A percentile compares a stretch with the other conserved stretches of the same genome.
phyloP scores from a whole-genome alignment of 2,329 filamentous ascomycete species.

The Calonectria leucothoes region DNA sequence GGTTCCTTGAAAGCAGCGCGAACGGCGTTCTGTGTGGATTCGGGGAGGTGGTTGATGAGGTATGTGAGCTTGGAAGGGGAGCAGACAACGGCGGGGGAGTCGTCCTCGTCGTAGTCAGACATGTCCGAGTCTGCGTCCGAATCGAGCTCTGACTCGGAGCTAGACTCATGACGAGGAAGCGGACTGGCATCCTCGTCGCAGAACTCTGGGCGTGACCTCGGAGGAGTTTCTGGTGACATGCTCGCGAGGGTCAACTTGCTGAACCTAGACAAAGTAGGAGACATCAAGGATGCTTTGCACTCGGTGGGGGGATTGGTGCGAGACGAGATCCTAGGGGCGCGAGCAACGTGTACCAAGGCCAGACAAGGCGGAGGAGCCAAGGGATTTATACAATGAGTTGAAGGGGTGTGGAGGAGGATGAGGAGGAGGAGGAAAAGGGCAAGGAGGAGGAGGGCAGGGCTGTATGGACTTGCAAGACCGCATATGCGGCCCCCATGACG shows the following conservation, averaged over 20 bases:
- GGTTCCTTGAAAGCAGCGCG: conserved; percentile 60
- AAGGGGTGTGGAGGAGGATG: neutral
- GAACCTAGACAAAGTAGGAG: conserved; percentile 39
- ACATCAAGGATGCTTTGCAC: conserved; percentile 34
- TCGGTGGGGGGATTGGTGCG: neutral
- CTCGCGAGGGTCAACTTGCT: conserved; percentile 45
- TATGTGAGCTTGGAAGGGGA: conserved; percentile 56
- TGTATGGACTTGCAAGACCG: neutral
- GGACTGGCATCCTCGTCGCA: conserved; percentile 16
- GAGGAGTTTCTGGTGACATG: conserved; percentile 42
- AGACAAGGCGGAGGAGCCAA: conserved; percentile 13
- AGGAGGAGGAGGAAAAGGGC: neutral
- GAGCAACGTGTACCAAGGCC: neutral
- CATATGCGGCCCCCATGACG: conserved; percentile 30
- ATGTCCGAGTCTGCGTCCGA: conserved; percentile 39
- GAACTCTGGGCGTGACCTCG: conserved; percentile 27
- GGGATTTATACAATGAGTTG: conserved; percentile 32
- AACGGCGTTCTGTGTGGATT: conserved; percentile 51
- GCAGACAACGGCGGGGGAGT: conserved; percentile 44
- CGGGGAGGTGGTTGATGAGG: conserved; percentile 52
- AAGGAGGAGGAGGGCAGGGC: neutral
- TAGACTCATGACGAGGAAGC: conserved; percentile 37
- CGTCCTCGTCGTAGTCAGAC: conserved; percentile 50
- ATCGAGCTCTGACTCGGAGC: conserved; percentile 41
- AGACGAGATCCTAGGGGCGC: neutral